Base-by-base conservation (phyloP, 2,329 filamentous ascomycete species). In the Colletotrichum acutatum region DNA sequence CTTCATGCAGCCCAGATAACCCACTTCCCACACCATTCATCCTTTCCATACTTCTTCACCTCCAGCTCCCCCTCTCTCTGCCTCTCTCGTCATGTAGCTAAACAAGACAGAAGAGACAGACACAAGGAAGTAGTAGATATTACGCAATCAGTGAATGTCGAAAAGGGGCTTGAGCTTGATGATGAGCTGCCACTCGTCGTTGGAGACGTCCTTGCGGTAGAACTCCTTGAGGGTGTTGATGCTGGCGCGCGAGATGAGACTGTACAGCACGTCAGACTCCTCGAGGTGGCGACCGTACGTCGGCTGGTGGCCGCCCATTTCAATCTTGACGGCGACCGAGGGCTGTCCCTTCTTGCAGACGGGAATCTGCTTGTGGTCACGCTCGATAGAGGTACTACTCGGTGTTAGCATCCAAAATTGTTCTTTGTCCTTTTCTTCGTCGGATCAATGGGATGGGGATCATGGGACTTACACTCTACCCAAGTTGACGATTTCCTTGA, bases 211-310 rank as follows among this genome's bases (percentile, higher is more conserved):
- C 71, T 91, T 86, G 69, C 95, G 89, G 86, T 98, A 99, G 82
- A 95, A 98, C 81, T 98, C 94, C 89, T 99, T 99, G 76, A 99
- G 90, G 9, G 92, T 95, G 84, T 99, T 94, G 82, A 99, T 99
- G 79, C 93, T 97, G 77, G 91, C 89, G 77, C 97, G 90, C 56
- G 94, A 97, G 78, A 99, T 95, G 73, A 93, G 88, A 76, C 93
- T 96, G 89, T 98, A 98, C 16, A 99, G 88, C 1, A 86, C 89
- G 82, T 99, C 97, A 75, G 91, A 90, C 83, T 99, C 96, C 83
- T 99, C 97, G 63, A 99, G 90, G 75, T 99, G 97, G 74, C 97
- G 93, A 71, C 97, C 97, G 81, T 99, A 99, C 72, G 93, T 90
- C 19, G 97, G 97, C 86, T 99, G 97, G 82, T 96, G 94, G 71